Base-by-base conservation (phyloP, 2,329 filamentous ascomycete genomes). In the Cryphonectria radicalis region DNA sequence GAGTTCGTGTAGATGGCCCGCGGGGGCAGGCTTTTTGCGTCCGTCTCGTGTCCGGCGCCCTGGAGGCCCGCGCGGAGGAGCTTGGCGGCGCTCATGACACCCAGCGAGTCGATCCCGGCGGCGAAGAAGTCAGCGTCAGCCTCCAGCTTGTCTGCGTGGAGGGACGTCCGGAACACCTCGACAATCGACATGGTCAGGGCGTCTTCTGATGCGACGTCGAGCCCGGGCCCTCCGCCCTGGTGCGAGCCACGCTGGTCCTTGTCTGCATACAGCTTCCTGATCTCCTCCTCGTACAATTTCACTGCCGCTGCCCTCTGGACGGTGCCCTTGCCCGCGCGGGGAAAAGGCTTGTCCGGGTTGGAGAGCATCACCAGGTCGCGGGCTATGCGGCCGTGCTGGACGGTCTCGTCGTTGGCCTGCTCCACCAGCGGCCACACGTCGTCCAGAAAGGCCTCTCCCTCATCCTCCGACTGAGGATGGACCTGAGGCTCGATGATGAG, bases 341-440 rank as follows among this genome's bases (percentile, higher is more conserved):
- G 75, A 68, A 87, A 84, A 0, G 84, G 84, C 73, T 82, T 84
- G 11, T 78, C 74, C 0, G 82, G 79, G 11, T 79, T 78, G 0
- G 84, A 77, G 4, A 87, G 28, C 0, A 75, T 73, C 37, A 87
- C 76, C 53, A 84, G 78, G 13, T 82, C 76, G 0, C 80, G 79
- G 1, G 77, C 78, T 37, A 87, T 83, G 42, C 81, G 83, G 1
- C 83, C 85, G 66, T 87, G 84, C 0, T 84, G 80, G 0, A 84
- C 83, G 0, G 68, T 66, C 42, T 73, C 66, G 25, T 37, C 17
- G 43, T 73, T 73, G 42, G 71, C 66, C 13, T 66, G 32, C 43
- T 69, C 68, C 8, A 73, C 66, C n/a, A 66, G 32, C 5, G 71
- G 65, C 71, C 71, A 73, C 8, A 73, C 40, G 2, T 17, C 19